Conservation (phyloP, 1,284 basidiomycete genomes). For the Malassezia sympodialis region DNA sequence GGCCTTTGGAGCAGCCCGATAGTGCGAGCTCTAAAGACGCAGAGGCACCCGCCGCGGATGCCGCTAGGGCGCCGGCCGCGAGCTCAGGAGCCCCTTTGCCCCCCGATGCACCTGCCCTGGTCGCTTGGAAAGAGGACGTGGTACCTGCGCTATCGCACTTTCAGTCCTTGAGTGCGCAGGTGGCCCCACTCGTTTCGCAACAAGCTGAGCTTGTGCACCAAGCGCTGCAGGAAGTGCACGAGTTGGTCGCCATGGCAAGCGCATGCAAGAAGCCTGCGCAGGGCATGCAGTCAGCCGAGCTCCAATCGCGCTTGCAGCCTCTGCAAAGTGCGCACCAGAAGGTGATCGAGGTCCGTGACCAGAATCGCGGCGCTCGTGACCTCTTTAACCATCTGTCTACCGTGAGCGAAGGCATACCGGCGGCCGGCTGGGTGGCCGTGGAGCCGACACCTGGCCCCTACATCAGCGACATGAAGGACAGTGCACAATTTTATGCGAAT, state of each 20-base stretch:
- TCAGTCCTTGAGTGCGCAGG: conserved; percentile 61
- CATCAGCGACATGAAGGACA: conserved; percentile 76
- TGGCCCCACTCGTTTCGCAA: conserved; percentile 61
- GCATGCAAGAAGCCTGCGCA: conserved; percentile 59
- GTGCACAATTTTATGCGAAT: conserved; percentile 80
- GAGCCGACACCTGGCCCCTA: conserved; percentile 71
- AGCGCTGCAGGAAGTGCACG: conserved; percentile 62
- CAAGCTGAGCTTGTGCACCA: conserved; percentile 8
- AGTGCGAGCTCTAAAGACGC: neutral
- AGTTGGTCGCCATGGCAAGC: conserved; percentile 61
- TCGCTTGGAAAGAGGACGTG: conserved; percentile 66
- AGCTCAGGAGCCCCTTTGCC: no score
- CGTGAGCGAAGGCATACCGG: conserved; percentile 69
- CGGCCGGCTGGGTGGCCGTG: conserved; percentile 82
- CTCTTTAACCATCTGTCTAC: conserved; percentile 72
- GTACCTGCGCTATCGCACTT: conserved; percentile 65
- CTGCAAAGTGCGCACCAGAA: conserved; percentile 66
- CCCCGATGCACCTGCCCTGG: conserved; percentile 54
- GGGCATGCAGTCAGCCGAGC: conserved; percentile 57
- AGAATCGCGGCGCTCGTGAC: conserved; percentile 67
- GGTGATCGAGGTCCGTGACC: conserved; percentile 70
- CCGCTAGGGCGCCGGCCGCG: neutral
- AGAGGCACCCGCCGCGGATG: neutral
- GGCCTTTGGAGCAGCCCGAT: neutral
- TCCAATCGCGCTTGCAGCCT: conserved; percentile 61